Conservation (phyloP, 805 yeast species). For the Maudiozyma pseudohumilis region DNA sequence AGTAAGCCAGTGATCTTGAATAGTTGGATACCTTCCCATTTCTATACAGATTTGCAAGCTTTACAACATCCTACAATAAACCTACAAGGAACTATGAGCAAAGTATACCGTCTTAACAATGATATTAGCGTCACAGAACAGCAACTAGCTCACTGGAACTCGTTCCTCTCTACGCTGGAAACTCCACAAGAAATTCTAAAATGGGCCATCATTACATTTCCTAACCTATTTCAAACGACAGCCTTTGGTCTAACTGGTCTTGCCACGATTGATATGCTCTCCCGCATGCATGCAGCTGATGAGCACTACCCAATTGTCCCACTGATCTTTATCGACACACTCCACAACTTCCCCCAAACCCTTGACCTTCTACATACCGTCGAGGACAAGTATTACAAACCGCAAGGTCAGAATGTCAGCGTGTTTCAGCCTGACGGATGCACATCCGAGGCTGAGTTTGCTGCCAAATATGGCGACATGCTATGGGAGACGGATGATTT, state of each 20-base stretch:
- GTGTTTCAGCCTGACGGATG: constrained; percentile 58
- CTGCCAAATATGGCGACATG: constrained; percentile 55
- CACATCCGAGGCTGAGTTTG: constrained; percentile 52
- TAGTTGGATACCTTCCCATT: too few species aligned
- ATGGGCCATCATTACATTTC: constrained; percentile 82
- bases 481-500: constrained; percentile 80
- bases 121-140: constrained; percentile 34
- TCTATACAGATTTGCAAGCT: too few species aligned
- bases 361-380: constrained; percentile 57
- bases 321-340: constrained; percentile 77
- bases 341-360: constrained; percentile 94
- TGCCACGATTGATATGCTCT: constrained; percentile 75
- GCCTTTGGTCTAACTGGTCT: constrained; percentile 93
- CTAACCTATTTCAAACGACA: constrained; percentile 77
- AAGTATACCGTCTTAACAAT: constrained; percentile 21
- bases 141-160: constrained; percentile 59
- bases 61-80: too few species aligned
- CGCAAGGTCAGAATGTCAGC: constrained; percentile 36
- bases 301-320: constrained; percentile 35
- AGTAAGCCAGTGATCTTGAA: too few species aligned
- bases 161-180: constrained; percentile 38
- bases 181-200: constrained; percentile 63
- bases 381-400: constrained; percentile 39
- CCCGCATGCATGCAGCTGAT: constrained; percentile 34
- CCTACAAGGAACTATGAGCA: background rate